phyloP scores from a whole-genome alignment of 352 stramenopile species.

The Phytopythium helicoides region DNA sequence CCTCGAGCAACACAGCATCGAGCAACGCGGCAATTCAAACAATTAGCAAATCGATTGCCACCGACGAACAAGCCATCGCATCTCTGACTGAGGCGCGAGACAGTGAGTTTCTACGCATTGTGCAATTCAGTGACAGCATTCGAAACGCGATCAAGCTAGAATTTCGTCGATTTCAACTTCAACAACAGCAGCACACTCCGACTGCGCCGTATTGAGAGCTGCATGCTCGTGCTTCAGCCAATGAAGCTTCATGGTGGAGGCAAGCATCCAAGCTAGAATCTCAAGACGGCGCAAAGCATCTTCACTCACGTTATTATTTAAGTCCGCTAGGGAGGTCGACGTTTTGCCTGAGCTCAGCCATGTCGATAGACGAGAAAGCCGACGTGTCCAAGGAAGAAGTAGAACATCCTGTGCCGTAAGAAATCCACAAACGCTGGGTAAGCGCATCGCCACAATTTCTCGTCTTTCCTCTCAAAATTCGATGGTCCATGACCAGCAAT shows the following conservation, averaged over 20 bases:
- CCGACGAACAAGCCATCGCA: conserved; percentile 34
- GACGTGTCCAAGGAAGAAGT: conserved; percentile 82
- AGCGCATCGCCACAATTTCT: not conserved
- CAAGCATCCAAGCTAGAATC: not conserved
- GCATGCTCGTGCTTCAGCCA: not conserved
- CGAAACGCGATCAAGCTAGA: conserved; percentile 51
- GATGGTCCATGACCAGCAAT: no score
- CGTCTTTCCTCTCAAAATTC: not conserved
- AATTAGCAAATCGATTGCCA: conserved; percentile 45
- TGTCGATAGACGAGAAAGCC: conserved; percentile 78
- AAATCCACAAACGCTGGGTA: conserved; percentile 3
- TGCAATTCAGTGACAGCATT: conserved; percentile 57
- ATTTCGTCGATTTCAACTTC: conserved; percentile 26
- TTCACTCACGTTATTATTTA: conserved; percentile 32
- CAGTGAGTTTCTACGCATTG: conserved; percentile 66
- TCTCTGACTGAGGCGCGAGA: conserved; percentile 50
- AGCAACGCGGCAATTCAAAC: conserved; percentile 36
- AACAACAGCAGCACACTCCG: conserved; percentile 18
- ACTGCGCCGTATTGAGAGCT: conserved; percentile 2
- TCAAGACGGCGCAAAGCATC: conserved; percentile 13
- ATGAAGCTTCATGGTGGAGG: no score
- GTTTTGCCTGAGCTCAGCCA: conserved; percentile 21
- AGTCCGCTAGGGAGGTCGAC: conserved; percentile 6
- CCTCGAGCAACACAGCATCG: conserved; percentile 18
- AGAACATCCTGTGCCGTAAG: conserved; percentile 56